These are phyloP conservation scores for Cercophora sp. DNA, from an alignment of 495 filamentous ascomycete species.

Conservation along the genomic window DNA sequence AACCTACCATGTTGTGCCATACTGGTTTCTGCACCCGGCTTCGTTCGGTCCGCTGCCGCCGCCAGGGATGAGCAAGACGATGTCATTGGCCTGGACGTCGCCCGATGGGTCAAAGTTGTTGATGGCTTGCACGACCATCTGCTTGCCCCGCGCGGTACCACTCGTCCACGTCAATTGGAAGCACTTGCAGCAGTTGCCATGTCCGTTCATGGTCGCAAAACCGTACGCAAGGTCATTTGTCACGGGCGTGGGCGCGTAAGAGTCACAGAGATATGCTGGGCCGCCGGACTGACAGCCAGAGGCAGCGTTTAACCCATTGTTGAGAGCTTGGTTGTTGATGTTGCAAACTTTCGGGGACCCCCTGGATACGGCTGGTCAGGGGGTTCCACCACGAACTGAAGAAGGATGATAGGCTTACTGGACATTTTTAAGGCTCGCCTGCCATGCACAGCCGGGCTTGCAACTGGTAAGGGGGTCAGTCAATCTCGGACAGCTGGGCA, in stretches of 20 bases:
- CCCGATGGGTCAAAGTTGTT: slow-evolving; percentile 1
- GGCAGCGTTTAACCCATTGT: slow-evolving; percentile 5
- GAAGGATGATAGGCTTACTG: too few relatives aligned
- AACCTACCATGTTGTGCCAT: slow-evolving; percentile 15
- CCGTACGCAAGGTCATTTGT: slow-evolving; percentile 10
- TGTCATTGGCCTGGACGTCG: slow-evolving; percentile 8
- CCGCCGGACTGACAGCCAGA: slow-evolving; percentile 2
- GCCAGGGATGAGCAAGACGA: slow-evolving; percentile 16
- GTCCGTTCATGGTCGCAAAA: slow-evolving; percentile 14
- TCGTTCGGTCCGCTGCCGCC: slow-evolving; percentile 15
- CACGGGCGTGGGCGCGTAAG: slow-evolving; percentile 6
- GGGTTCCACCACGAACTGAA: too few relatives aligned
- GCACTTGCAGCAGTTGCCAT: slow-evolving; percentile 20
- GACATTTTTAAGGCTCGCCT: slow-evolving; percentile 9
- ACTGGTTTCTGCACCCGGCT: slow-evolving; percentile 12
- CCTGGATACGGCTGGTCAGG: not conserved
- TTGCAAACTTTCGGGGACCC: slow-evolving; percentile 13
- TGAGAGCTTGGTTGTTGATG: slow-evolving; percentile 13
- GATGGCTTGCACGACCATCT: slow-evolving; percentile 18
- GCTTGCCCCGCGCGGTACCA: slow-evolving; percentile 11
- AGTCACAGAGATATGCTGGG: slow-evolving; percentile 9
- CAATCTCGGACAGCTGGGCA: not conserved
- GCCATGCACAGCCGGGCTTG: slow-evolving; percentile 18
- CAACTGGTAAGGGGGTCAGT: slow-evolving; percentile 12
- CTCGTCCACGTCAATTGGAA: slow-evolving; percentile 17